Evolutionary conservation across 306 rosid genomes (phyloP).

Genomic region (Quercus bicolor): DNA sequence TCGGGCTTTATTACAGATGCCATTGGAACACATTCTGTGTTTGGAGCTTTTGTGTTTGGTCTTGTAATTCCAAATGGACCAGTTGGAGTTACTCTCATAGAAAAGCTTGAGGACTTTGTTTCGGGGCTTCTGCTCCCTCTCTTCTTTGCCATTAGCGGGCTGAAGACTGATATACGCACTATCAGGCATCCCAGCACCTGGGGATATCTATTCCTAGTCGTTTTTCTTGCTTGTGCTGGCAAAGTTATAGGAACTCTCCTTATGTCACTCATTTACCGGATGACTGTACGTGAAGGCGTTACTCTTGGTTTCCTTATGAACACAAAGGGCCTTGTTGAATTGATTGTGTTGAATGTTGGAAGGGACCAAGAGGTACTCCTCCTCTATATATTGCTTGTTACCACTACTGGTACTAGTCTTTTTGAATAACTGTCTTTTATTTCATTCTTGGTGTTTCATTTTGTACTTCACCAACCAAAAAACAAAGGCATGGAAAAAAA

Average conservation of each 20-base stretch:
- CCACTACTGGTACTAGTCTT: too few relatives aligned
- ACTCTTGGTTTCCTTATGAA: constrained; percentile 92
- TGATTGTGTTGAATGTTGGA: constrained; percentile 85
- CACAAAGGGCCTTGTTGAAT: constrained; percentile 89
- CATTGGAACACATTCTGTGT: constrained; percentile 85
- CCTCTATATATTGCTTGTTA: too few relatives aligned
- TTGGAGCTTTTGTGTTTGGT: constrained; percentile 92
- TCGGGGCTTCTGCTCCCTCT: constrained; percentile 94
- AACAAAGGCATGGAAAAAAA: too few relatives aligned
- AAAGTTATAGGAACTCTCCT: constrained; percentile 66
- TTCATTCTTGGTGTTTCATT: too few relatives aligned
- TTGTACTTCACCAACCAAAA: too few relatives aligned
- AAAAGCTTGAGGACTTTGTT: constrained; percentile 92
- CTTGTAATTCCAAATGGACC: constrained; percentile 88
- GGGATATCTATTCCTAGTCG: constrained; percentile 48
- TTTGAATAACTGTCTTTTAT: too few relatives aligned
- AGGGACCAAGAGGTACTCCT: constrained; percentile 66
- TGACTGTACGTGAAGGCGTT: constrained; percentile 64
- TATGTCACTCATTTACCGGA: constrained; percentile 48
- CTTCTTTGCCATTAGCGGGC: constrained; percentile 84
- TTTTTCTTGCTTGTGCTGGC: constrained; percentile 62
- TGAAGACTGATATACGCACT: constrained; percentile 52
- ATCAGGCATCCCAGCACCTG: constrained; percentile 42
- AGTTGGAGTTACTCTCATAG: constrained; percentile 73
- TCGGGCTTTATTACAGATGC: constrained; percentile 89